Evolutionary conservation across 2,329 filamentous ascomycete genomes (phyloP).

Genomic region (Dactylellina haptotyla): DNA sequence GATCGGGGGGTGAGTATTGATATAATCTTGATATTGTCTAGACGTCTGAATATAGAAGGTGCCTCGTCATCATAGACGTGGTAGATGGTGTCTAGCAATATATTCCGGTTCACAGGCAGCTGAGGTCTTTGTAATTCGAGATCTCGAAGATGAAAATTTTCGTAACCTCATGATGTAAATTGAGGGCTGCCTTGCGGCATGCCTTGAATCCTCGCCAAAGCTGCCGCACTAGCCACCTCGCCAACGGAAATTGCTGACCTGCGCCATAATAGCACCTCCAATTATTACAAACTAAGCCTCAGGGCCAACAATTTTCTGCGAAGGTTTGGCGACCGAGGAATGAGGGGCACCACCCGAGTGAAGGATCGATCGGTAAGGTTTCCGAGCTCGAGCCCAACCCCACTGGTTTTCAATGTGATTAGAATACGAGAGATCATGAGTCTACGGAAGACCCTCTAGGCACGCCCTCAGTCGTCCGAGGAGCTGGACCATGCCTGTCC

Average conservation of each 20-base stretch:
- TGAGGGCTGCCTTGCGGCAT: constrained; percentile 44
- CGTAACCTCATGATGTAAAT: constrained; percentile 28
- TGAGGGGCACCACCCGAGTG: background rate
- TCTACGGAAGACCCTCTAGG: background rate
- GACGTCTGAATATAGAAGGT: too few relatives aligned
- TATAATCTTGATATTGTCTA: too few relatives aligned
- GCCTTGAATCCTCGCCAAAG: constrained; percentile 32
- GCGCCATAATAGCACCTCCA: background rate
- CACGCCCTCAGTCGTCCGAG: constrained; percentile 10
- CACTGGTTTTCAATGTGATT: background rate
- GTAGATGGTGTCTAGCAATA: too few relatives aligned
- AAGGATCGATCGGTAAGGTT: constrained; percentile 30
- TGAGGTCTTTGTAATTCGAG: background rate
- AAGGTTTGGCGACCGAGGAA: too few relatives aligned
- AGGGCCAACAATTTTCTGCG: background rate
- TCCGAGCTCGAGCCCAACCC: background rate
- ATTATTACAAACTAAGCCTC: constrained; percentile 9
- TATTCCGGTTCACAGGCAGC: too few relatives aligned
- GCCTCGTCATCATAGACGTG: too few relatives aligned
- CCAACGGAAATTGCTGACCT: background rate
- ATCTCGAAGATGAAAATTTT: background rate
- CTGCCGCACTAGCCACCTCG: background rate
- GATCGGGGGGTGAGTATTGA: too few relatives aligned
- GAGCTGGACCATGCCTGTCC: constrained; percentile 1
- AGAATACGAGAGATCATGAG: constrained; percentile 6